Percentiles rank a stretch among this genome's conserved stretches.
phyloP scores from a whole-genome alignment of 768 basidiomycete species.

The Boletus vinaceobasis region DNA sequence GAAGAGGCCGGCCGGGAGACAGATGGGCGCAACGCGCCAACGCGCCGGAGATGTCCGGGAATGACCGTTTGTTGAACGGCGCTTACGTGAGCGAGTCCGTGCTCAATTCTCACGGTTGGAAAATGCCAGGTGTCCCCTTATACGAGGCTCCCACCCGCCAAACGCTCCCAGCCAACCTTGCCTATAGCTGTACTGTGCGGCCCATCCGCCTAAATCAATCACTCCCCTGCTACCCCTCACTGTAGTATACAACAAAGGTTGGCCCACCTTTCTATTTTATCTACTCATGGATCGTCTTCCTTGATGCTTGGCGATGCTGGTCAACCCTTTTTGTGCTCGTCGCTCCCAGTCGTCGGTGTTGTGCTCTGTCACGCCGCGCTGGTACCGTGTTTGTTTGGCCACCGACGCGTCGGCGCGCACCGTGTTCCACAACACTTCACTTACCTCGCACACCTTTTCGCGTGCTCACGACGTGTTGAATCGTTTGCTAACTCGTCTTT shows the following conservation, averaged over 20 bases:
- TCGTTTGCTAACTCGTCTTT: conserved; percentile 33
- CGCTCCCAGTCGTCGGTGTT: conserved; percentile 25
- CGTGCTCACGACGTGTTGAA: conserved; percentile 39
- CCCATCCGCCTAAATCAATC: conserved; percentile 34
- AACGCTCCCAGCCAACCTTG: conserved; percentile 36
- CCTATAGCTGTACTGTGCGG: conserved; percentile 36
- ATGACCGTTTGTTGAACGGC: conserved; percentile 30
- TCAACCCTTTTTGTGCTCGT: conserved; percentile 6
- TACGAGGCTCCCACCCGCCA: conserved; percentile 38
- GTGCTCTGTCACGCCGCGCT: conserved; percentile 18
- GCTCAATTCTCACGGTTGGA: conserved; percentile 34
- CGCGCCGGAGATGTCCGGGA: conserved; percentile 24
- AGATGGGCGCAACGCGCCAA: conserved; percentile 8
- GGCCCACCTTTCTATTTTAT: conserved; percentile 19
- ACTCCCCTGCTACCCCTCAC: conserved; percentile 19
- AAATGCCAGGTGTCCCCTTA: conserved; percentile 30
- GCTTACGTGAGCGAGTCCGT: conserved; percentile 36
- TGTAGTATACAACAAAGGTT: conserved; percentile 32
- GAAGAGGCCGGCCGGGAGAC: conserved; percentile 21
- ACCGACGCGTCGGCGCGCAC: conserved; percentile 36
- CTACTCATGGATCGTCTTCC: conserved; percentile 20
- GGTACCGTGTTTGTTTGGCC: conserved; percentile 35
- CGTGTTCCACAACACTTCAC: conserved; percentile 28
- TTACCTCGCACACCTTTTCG: conserved; percentile 30
- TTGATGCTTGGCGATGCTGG: conserved; percentile 20